Percentiles rank a stretch among this genome's conserved stretches.
phyloP scores from a whole-genome alignment of 768 basidiomycete species.

The Cyclocybe cylindracea region DNA sequence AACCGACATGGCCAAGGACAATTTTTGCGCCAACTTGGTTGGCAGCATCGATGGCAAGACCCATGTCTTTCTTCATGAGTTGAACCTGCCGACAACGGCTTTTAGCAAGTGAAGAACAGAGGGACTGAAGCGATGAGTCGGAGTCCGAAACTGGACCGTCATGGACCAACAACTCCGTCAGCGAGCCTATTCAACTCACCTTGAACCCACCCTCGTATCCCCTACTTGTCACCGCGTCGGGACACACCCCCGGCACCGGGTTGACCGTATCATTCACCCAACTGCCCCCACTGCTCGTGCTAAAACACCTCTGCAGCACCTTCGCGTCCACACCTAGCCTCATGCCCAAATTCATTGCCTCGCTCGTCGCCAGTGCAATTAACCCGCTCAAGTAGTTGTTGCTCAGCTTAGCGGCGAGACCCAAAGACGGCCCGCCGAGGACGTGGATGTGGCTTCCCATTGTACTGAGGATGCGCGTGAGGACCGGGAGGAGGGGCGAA shows the following conservation, averaged over 20 bases:
- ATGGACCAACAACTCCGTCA: too few species aligned
- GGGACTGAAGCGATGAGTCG: too few species aligned
- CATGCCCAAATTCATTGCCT: slow-evolving; percentile 48
- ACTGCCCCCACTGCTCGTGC: slow-evolving; percentile 40
- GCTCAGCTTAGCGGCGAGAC: slow-evolving; percentile 44
- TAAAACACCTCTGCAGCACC: slow-evolving; percentile 36
- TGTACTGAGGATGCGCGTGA: slow-evolving; percentile 30
- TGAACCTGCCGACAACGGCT: slow-evolving; percentile 31
- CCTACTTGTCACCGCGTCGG: slow-evolving; percentile 41
- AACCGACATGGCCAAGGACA: slow-evolving; percentile 37
- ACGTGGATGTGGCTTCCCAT: slow-evolving; percentile 39
- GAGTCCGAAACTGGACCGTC: too few species aligned
- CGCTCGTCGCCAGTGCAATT: slow-evolving; percentile 42
- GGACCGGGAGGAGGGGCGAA: slow-evolving; percentile 31
- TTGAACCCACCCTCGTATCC: slow-evolving; percentile 46
- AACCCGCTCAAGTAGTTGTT: slow-evolving; percentile 45
- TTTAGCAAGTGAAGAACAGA: not conserved
- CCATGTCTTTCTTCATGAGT: slow-evolving; percentile 47
- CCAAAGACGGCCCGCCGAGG: slow-evolving; percentile 39
- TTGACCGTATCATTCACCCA: slow-evolving; percentile 45
- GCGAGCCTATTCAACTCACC: slow-evolving; percentile 14
- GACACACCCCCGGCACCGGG: slow-evolving; percentile 45
- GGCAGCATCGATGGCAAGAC: slow-evolving; percentile 39
- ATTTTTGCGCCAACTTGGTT: slow-evolving; percentile 37
- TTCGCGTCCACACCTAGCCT: slow-evolving; percentile 41